A percentile compares a stretch with the other conserved stretches of the same genome.
These are phyloP conservation scores for Escovopsis sp. DNA, from an alignment of 2,329 filamentous ascomycete genomes.

Conservation along the genomic window DNA sequence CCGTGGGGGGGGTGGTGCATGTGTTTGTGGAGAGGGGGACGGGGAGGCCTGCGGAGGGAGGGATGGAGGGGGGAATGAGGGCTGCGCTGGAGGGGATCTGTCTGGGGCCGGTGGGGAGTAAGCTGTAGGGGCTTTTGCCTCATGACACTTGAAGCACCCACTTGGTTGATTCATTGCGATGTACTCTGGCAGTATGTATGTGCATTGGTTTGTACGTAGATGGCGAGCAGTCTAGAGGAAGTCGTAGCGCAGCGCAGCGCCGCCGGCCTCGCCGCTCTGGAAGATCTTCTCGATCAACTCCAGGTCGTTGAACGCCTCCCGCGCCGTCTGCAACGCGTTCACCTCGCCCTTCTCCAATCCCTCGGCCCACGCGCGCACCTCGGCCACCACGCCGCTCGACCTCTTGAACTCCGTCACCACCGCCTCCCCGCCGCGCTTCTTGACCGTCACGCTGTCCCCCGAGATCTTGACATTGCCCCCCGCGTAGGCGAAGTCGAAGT, in stretches of 20 bases:
- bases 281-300: conserved; percentile 40
- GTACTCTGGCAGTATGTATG: too few relatives aligned
- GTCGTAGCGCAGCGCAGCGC: conserved; percentile 24
- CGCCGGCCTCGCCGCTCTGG: conserved; percentile 28
- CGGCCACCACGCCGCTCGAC: conserved; percentile 38
- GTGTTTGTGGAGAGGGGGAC: conserved; percentile 71
- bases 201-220: too few relatives aligned
- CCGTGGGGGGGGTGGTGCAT: conserved; percentile 74
- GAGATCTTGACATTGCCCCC: conserved; percentile 35
- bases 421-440: conserved; percentile 17
- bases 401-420: conserved; percentile 29
- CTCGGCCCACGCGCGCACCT: conserved; percentile 46
- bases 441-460: conserved; percentile 28
- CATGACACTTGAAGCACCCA: neutral
- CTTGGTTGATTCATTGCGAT: neutral
- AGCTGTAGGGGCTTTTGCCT: too few relatives aligned
- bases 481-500: conserved; percentile 43
- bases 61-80: conserved; percentile 47
- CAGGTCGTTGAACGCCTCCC: conserved; percentile 45
- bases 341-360: conserved; percentile 29
- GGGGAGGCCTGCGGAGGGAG: conserved; percentile 48
- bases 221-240: too few relatives aligned
- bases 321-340: conserved; percentile 36
- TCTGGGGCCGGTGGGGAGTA: conserved; percentile 12
- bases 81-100: conserved; percentile 42